Evolutionary conservation across 2,329 filamentous ascomycete species (phyloP).

Genomic region (Aphanocladium album): DNA sequence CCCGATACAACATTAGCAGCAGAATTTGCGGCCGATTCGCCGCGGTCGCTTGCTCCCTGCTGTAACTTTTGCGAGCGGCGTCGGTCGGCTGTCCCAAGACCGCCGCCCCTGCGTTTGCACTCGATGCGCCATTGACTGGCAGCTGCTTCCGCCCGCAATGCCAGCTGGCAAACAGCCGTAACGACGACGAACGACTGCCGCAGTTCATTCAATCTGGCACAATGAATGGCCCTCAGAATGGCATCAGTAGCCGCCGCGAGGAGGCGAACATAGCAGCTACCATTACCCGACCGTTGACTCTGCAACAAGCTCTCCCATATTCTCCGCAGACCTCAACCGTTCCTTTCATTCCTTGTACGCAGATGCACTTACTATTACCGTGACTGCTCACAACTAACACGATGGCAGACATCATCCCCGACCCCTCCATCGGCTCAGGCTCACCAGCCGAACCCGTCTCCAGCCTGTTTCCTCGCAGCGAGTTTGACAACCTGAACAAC

Average conservation of each 20-base stretch:
- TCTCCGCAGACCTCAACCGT: slow-evolving; percentile 76
- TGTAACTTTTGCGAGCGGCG: neutral
- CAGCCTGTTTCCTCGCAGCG: slow-evolving; percentile 45
- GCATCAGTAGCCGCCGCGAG: slow-evolving; percentile 23
- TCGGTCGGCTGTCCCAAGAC: neutral
- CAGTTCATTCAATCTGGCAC: slow-evolving; percentile 28
- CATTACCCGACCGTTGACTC: slow-evolving; percentile 48
- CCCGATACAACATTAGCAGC: neutral
- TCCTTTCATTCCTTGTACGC: slow-evolving; percentile 67
- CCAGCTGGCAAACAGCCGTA: slow-evolving; percentile 25
- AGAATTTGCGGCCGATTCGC: neutral
- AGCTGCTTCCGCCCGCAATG: slow-evolving; percentile 26
- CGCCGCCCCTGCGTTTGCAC: slow-evolving; percentile 13
- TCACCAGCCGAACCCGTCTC: slow-evolving; percentile 47
- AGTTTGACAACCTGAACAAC: slow-evolving; percentile 65
- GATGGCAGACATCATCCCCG: slow-evolving; percentile 58
- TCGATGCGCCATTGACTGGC: slow-evolving; percentile 10
- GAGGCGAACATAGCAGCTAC: slow-evolving; percentile 20
- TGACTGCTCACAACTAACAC: neutral
- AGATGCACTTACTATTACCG: slow-evolving; percentile 19
- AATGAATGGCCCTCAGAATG: slow-evolving; percentile 30
- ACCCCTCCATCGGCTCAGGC: slow-evolving; percentile 55
- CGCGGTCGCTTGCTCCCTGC: neutral
- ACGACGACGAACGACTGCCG: slow-evolving; percentile 25
- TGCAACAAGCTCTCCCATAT: slow-evolving; percentile 75